These are phyloP conservation scores for Lichtheimia corymbifera DNA, from an alignment of 371 early-diverging fungal genomes.

Conservation along the genomic window DNA sequence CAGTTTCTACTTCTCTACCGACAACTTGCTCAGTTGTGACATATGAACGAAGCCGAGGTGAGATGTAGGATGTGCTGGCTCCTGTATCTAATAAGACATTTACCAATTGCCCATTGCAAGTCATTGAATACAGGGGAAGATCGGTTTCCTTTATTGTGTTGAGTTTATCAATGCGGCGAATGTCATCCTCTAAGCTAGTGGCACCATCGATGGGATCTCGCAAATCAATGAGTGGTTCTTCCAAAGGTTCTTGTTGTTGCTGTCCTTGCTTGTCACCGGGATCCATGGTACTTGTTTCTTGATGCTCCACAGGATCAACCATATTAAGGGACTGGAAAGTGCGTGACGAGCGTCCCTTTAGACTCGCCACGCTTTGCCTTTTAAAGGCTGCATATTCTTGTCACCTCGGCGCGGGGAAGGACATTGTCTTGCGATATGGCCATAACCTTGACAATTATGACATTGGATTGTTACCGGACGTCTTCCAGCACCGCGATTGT, in stretches of 20 bases:
- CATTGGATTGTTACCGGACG: not conserved
- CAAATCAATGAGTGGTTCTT: not conserved
- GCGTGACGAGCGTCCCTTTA: constrained; percentile 7
- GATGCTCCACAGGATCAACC: not conserved
- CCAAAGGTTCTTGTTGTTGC: not conserved
- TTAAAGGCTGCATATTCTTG: constrained; percentile 1
- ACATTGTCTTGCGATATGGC: not conserved
- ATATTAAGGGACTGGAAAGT: constrained; percentile 3
- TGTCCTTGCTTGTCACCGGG: not conserved
- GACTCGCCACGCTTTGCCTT: constrained; percentile 4
- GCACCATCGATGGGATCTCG: not conserved
- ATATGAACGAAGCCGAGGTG: not conserved
- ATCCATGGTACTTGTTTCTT: not conserved
- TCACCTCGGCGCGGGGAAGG: not conserved
- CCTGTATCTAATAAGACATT: constrained; percentile 10
- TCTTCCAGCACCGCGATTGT: not conserved
- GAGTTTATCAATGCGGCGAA: not conserved
- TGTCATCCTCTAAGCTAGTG: not conserved
- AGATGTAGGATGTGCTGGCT: constrained; percentile 1
- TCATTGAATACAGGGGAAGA: constrained; percentile 1
- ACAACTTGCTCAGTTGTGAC: not conserved
- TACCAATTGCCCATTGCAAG: not conserved
- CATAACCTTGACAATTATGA: not conserved
- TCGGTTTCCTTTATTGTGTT: not conserved
- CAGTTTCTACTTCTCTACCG: constrained; percentile 4